These are phyloP conservation scores for Protea cynaroides DNA, from an alignment of 164 flowering plant species.

Conservation along the genomic window DNA sequence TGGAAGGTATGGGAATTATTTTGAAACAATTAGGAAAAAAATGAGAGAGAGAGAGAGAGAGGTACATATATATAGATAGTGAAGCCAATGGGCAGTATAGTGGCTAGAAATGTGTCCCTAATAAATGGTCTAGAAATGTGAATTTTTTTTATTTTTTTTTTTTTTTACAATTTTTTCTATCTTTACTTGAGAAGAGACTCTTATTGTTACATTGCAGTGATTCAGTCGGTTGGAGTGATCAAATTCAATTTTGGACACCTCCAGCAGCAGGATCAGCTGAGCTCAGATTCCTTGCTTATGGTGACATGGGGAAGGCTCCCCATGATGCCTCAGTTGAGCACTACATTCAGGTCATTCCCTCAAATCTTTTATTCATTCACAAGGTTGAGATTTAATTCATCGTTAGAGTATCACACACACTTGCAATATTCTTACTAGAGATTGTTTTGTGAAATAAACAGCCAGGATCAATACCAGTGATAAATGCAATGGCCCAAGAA, in stretches of 20 bases:
- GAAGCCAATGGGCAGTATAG: too few species aligned
- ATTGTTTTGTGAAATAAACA: constrained; percentile 16
- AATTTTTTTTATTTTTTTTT: background rate
- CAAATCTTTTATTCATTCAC: too few species aligned
- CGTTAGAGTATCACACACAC: too few species aligned
- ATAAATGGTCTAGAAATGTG: too few species aligned
- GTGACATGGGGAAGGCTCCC: constrained; percentile 96
- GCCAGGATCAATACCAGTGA: constrained; percentile 79
- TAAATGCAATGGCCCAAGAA: constrained; percentile 57
- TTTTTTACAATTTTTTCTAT: background rate
- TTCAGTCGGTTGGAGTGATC: constrained; percentile 45
- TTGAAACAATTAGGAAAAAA: too few species aligned
- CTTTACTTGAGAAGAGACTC: too few species aligned
- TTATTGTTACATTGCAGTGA: background rate
- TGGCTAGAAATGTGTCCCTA: too few species aligned
- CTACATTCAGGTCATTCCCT: constrained; percentile 63
- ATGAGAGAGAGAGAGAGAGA: too few species aligned
- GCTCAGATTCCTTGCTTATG: constrained; percentile 58
- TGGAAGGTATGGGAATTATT: constrained; percentile 65
- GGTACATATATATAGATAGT: too few species aligned
- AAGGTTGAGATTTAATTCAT: too few species aligned
- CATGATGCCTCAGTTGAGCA: constrained; percentile 67
- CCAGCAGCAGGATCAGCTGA: constrained; percentile 68
- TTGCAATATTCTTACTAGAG: too few species aligned
- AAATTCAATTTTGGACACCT: constrained; percentile 55